Percentiles rank a stretch among this genome's conserved stretches.
Conservation (phyloP, 306 rosid species). For the Adenanthera pavonina region DNA sequence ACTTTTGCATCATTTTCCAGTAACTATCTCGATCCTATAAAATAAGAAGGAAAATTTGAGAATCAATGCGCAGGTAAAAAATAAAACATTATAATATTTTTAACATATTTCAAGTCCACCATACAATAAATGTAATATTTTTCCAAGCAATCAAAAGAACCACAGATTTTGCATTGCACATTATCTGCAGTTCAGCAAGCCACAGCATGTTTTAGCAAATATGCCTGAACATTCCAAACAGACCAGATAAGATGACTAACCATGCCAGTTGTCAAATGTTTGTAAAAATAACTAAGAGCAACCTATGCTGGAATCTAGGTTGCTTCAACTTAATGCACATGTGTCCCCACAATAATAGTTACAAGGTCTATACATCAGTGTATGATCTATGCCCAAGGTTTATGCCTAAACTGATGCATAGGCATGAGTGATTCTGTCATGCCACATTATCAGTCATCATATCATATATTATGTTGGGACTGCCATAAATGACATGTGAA, state of each 20-base stretch:
- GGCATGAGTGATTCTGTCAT: slow-evolving; percentile 7
- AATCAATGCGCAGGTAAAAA: neutral
- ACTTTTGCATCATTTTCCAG: slow-evolving; percentile 82
- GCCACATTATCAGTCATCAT: neutral
- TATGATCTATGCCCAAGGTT: neutral
- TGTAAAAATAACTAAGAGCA: neutral
- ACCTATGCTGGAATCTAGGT: neutral
- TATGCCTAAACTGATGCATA: neutral
- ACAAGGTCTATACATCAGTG: neutral
- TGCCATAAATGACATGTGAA: neutral
- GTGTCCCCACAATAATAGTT: neutral
- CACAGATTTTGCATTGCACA: slow-evolving; percentile 12
- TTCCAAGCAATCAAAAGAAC: neutral
- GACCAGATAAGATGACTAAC: slow-evolving; percentile 20
- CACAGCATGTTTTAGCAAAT: neutral
- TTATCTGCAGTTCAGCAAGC: neutral
- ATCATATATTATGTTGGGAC: slow-evolving; percentile 12
- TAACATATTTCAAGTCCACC: neutral
- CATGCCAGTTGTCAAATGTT: neutral
- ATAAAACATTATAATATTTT: neutral
- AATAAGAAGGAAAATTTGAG: slow-evolving; percentile 1
- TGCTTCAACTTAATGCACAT: slow-evolving; percentile 6
- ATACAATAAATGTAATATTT: neutral
- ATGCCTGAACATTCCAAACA: slow-evolving; percentile 17
- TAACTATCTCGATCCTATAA: slow-evolving; percentile 74